Evolutionary conservation across 352 stramenopile species (phyloP).

Genomic region (Globisporangium paroecandrum): DNA sequence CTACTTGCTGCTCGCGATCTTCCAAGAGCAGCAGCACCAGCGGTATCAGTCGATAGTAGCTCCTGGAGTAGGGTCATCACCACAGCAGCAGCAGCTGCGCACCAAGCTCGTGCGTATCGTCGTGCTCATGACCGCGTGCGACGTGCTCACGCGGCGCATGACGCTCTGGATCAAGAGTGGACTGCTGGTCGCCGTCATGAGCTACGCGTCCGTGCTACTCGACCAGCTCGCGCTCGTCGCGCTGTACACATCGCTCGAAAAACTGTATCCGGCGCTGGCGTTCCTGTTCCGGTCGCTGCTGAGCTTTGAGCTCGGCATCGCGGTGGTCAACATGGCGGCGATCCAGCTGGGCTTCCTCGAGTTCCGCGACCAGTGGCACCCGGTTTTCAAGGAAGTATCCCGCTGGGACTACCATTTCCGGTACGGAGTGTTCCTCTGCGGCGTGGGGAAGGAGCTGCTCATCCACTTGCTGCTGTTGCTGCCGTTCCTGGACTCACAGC

Average conservation of each 20-base stretch:
- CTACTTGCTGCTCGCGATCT: conserved; percentile 54
- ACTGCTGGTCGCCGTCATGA: conserved; percentile 63
- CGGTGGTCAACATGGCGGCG: conserved; percentile 47
- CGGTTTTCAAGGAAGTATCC: conserved; percentile 57
- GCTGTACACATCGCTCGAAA: conserved; percentile 55
- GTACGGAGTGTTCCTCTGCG: conserved; percentile 40
- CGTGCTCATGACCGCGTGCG: conserved; percentile 51
- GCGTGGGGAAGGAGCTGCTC: conserved; percentile 57
- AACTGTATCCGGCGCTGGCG: conserved; percentile 42
- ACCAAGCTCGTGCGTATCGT: conserved; percentile 43
- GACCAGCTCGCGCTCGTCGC: conserved; percentile 60
- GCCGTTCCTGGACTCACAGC: conserved; percentile 25
- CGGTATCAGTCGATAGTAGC: background rate
- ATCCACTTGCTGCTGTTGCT: conserved; percentile 60
- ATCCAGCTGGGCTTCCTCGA: conserved; percentile 61
- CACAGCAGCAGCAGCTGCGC: conserved; percentile 18
- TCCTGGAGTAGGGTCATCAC: background rate
- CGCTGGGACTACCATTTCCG: conserved; percentile 49
- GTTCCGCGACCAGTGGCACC: conserved; percentile 55
- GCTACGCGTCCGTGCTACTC: conserved; percentile 62
- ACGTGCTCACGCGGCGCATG: conserved; percentile 54
- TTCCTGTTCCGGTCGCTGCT: conserved; percentile 45
- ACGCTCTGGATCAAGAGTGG: conserved; percentile 76
- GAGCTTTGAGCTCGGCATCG: conserved; percentile 52
- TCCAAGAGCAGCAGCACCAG: conserved; percentile 26